phyloP scores from a whole-genome alignment of 768 basidiomycete genomes.

The Tricholoma bakamatsutake region DNA sequence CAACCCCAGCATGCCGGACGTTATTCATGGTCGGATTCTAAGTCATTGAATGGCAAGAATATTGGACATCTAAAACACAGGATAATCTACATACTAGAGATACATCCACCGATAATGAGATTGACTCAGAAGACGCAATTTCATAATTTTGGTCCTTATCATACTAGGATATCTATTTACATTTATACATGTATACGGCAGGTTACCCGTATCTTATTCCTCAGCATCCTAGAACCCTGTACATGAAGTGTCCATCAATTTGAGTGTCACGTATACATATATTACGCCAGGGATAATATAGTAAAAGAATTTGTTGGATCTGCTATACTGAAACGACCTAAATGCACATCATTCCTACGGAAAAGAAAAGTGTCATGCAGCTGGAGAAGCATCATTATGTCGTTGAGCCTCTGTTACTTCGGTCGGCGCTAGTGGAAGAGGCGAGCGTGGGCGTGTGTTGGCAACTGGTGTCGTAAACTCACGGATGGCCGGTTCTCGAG shows the following conservation, averaged over 20 bases:
- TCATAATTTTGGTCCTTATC: conserved; percentile 5
- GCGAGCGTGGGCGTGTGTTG: conserved; percentile 2
- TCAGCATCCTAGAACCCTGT: not conserved
- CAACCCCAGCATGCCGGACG: not conserved
- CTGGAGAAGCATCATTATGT: not conserved
- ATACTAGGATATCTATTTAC: not conserved
- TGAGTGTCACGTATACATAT: not conserved
- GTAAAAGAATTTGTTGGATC: not conserved
- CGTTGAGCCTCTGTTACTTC: not conserved
- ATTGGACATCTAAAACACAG: conserved; percentile 24
- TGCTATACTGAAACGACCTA: not conserved
- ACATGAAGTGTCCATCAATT: not conserved
- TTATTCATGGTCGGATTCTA: not conserved
- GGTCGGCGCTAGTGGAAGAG: conserved; percentile 1
- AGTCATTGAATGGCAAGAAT: conserved; percentile 52
- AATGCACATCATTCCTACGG: not conserved
- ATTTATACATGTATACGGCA: not conserved
- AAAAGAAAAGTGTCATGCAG: not conserved
- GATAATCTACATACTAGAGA: conserved; percentile 9
- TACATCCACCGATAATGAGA: conserved; percentile 7
- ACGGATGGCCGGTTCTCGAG: not conserved
- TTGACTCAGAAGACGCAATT: conserved; percentile 20
- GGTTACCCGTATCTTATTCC: not conserved
- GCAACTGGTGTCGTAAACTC: conserved; percentile 1
- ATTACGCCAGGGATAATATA: conserved; percentile 1